These are phyloP conservation scores for Nemania sp. DNA, from an alignment of 2,329 filamentous ascomycete genomes.

Conservation along the genomic window DNA sequence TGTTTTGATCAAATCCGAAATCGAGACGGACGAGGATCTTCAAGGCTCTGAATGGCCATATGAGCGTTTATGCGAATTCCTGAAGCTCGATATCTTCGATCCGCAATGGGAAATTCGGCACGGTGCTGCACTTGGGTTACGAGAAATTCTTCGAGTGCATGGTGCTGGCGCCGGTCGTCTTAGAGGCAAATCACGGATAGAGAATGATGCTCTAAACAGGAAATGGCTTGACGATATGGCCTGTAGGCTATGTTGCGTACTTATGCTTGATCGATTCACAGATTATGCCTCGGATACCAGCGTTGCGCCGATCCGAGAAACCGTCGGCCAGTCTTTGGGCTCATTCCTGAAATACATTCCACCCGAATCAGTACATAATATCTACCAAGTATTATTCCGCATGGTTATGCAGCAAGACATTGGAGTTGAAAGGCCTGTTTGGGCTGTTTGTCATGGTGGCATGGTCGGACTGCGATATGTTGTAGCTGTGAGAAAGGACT, in stretches of 20 bases:
- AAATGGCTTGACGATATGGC: conserved; percentile 92
- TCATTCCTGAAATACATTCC: conserved; percentile 85
- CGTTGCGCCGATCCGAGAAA: conserved; percentile 93
- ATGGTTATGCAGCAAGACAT: conserved; percentile 92
- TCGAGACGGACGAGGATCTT: conserved; percentile 76
- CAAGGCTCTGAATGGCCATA: conserved; percentile 91
- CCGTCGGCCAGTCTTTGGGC: conserved; percentile 89
- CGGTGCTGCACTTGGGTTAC: conserved; percentile 90
- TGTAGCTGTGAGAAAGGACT: conserved; percentile 90
- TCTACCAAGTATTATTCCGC: conserved; percentile 81
- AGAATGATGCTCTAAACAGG: conserved; percentile 81
- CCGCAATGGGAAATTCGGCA: conserved; percentile 93
- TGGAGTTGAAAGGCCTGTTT: conserved; percentile 72
- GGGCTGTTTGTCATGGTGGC: conserved; percentile 95
- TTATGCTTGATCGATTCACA: conserved; percentile 96
- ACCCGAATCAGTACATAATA: conserved; percentile 74
- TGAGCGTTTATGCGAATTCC: conserved; percentile 88
- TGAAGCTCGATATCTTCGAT: conserved; percentile 93
- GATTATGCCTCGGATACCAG: conserved; percentile 98
- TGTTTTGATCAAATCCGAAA: conserved; percentile 80
- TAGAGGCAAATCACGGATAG: conserved; percentile 66
- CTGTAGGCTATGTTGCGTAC: conserved; percentile 91
- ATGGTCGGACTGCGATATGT: conserved; percentile 97
- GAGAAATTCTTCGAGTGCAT: conserved; percentile 90
- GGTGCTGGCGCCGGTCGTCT: conserved; percentile 82